phyloP scores from a whole-genome alignment of 306 rosid species.

The Cucurbita ficifolia region DNA sequence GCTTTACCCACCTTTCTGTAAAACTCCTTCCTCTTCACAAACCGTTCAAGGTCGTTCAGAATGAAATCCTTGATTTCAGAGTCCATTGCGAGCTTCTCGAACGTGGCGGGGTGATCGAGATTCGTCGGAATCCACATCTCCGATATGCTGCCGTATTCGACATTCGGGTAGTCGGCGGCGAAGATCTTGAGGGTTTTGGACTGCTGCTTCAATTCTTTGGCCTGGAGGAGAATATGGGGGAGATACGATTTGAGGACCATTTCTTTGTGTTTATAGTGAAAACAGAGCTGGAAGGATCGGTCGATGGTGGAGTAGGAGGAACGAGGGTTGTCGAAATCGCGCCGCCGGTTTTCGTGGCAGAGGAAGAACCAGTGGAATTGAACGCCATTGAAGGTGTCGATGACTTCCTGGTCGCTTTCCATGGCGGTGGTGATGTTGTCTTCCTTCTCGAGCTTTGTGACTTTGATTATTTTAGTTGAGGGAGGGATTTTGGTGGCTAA shows the following conservation, averaged over 20 bases:
- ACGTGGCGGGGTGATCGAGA: conserved; percentile 58
- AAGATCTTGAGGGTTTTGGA: conserved; percentile 37
- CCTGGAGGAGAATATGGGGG: conserved; percentile 29
- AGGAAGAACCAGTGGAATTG: conserved; percentile 37
- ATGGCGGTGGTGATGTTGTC: conserved; percentile 23
- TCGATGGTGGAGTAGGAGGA: conserved; percentile 12
- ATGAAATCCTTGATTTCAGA: conserved; percentile 25
- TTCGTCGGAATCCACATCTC: conserved; percentile 35
- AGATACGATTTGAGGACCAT: conserved; percentile 32
- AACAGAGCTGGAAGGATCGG: conserved; percentile 37
- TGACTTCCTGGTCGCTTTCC: conserved; percentile 24
- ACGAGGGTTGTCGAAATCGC: conserved; percentile 9
- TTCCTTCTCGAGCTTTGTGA: conserved; percentile 32
- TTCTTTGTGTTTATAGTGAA: conserved; percentile 43
- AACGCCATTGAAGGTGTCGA: conserved; percentile 33
- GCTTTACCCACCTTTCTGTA: conserved; percentile 61
- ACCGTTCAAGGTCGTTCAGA: conserved; percentile 31
- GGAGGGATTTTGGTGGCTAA: conserved; percentile 42
- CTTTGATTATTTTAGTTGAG: conserved; percentile 21
- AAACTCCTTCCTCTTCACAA: conserved; percentile 43
- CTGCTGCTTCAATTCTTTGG: conserved; percentile 30
- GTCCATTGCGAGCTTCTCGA: conserved; percentile 52
- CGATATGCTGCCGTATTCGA: conserved; percentile 12
- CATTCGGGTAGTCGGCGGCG: conserved; percentile 14
- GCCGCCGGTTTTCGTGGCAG: conserved; percentile 9